Evolutionary conservation across 441 rosid species (phyloP).

Genomic region (Rhodomyrtus psidioides): DNA sequence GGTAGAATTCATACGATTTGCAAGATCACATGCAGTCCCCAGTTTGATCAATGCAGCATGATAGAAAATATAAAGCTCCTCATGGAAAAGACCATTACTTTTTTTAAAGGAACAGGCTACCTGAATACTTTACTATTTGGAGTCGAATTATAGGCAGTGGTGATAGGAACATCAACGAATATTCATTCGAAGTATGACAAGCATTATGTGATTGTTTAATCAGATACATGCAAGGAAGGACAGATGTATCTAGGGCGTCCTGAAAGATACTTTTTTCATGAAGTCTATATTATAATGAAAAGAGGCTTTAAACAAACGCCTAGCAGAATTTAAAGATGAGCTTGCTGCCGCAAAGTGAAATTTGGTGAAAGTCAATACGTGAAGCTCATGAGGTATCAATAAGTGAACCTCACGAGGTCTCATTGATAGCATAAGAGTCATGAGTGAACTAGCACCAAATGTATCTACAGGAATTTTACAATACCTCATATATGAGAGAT

Average conservation of each 20-base stretch:
- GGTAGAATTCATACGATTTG: too few species aligned
- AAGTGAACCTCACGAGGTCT: background rate
- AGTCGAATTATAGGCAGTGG: background rate
- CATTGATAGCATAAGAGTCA: background rate
- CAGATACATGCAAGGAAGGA: background rate
- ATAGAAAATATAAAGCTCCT: background rate
- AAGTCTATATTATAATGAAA: background rate
- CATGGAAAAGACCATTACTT: background rate
- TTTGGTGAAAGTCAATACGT: background rate
- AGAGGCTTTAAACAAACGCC: background rate
- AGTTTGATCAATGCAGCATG: background rate
- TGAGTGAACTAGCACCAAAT: background rate
- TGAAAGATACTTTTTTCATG: background rate
- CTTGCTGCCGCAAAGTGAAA: background rate
- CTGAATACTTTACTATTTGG: background rate
- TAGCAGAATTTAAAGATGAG: background rate
- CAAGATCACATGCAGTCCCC: background rate
- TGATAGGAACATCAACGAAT: background rate
- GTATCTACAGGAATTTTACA: background rate
- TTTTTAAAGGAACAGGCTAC: background rate
- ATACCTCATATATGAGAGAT: slow-evolving; percentile 75
- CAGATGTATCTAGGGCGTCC: background rate
- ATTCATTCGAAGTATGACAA: background rate
- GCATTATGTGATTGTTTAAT: background rate
- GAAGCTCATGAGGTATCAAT: background rate